A percentile compares a stretch with the other conserved stretches of the same genome.
phyloP scores from a whole-genome alignment of 2,329 filamentous ascomycete genomes.

The Lachnellula subtilissima region DNA sequence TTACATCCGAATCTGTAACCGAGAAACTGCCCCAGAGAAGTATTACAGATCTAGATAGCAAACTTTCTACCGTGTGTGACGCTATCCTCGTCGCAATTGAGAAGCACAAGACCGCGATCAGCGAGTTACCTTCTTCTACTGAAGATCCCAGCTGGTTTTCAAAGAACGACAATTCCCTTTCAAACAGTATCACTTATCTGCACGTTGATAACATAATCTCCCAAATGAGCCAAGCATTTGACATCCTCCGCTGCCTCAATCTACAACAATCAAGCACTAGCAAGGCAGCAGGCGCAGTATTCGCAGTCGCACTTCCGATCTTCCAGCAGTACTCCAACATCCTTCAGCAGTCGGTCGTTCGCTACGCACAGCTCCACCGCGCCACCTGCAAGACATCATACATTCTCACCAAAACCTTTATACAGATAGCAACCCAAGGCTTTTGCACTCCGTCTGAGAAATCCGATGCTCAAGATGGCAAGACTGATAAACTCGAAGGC shows the following conservation, averaged over 20 bases:
- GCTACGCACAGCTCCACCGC: constrained; percentile 61
- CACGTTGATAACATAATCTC: constrained; percentile 23
- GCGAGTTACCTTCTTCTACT: constrained; percentile 50
- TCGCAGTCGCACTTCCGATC: constrained; percentile 63
- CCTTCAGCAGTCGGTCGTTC: constrained; percentile 52
- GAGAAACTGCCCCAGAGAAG: constrained; percentile 4
- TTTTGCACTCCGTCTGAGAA: constrained; percentile 90
- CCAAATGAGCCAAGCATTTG: constrained; percentile 40
- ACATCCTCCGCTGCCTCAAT: constrained; percentile 41
- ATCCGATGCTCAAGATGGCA: constrained; percentile 61
- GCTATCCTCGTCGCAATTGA: constrained; percentile 76
- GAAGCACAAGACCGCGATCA: constrained; percentile 55
- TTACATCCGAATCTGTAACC: constrained; percentile 16
- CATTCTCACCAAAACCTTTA: constrained; percentile 71
- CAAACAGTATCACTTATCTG: constrained; percentile 25
- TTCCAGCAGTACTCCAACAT: constrained; percentile 66
- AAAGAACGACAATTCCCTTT: constrained; percentile 28
- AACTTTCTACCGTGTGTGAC: constrained; percentile 63
- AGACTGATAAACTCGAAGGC: constrained; percentile 76
- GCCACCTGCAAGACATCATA: constrained; percentile 70
- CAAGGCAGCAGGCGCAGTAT: constrained; percentile 48
- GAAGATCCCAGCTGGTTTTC: constrained; percentile 62
- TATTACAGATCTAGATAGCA: constrained; percentile 46
- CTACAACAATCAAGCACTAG: constrained; percentile 39
- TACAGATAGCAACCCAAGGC: constrained; percentile 73